Evolutionary conservation across 148 eudicot species (phyloP).

Genomic region (Rhododendron simsii): DNA sequence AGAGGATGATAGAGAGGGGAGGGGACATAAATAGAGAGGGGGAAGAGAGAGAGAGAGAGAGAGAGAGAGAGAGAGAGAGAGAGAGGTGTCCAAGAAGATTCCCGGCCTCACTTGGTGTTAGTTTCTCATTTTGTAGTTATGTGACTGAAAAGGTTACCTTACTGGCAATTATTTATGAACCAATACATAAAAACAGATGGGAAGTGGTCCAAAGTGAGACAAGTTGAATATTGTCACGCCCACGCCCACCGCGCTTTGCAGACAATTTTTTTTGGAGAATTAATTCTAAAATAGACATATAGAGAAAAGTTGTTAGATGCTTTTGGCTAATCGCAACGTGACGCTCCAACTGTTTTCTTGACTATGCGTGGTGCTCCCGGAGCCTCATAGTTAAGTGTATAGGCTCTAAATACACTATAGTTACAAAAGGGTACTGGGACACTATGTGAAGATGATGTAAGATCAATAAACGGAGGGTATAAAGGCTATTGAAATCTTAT

Average conservation of each 20-base stretch:
- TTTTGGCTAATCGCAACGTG: background rate
- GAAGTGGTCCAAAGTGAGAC: constrained; percentile 46
- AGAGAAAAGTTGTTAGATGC: background rate
- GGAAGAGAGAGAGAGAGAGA: background rate
- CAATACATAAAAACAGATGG: constrained; percentile 14
- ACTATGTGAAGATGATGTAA: background rate
- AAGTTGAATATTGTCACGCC: constrained; percentile 38
- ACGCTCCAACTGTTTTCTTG: background rate
- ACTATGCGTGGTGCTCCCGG: background rate
- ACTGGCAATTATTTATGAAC: background rate
- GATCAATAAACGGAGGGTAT: too few relatives aligned
- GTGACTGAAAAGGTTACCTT: constrained; percentile 4
- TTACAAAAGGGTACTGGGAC: background rate
- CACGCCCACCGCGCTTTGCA: constrained; percentile 21
- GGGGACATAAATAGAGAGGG: constrained; percentile 3
- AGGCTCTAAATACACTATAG: background rate
- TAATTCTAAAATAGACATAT: background rate
- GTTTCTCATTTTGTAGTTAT: background rate
- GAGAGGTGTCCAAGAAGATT: background rate
- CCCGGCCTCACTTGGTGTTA: background rate
- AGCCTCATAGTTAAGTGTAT: background rate
- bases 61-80: background rate
- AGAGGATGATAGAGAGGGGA: background rate
- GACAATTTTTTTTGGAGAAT: constrained; percentile 5
- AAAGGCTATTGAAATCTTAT: too few relatives aligned